These are phyloP conservation scores for Apium graveolens DNA, from an alignment of 129 eudicot genomes.

Conservation along the genomic window DNA sequence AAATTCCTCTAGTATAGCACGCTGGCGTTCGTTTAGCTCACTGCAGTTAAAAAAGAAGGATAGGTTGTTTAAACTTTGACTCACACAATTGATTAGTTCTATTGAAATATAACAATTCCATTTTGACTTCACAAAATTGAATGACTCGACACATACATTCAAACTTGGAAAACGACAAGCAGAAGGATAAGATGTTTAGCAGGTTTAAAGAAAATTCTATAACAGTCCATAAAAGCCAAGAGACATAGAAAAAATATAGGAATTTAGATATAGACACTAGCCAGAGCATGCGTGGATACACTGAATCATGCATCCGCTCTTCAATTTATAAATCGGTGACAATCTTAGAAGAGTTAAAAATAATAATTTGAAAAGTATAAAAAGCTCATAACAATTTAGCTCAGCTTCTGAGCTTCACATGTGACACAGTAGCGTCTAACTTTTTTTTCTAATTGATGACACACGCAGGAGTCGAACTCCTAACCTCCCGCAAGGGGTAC, in stretches of 20 bases:
- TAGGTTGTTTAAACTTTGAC: not conserved
- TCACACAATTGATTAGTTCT: not conserved
- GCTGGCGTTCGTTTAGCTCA: slow-evolving; percentile 71
- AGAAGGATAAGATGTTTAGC: slow-evolving; percentile 1
- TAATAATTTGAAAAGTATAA: not conserved
- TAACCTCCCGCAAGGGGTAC: too few species aligned
- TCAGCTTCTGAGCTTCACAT: not conserved
- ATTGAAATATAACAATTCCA: not conserved
- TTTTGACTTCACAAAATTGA: not conserved
- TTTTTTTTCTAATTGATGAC: too few species aligned
- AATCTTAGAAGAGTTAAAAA: too few species aligned
- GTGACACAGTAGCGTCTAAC: too few species aligned
- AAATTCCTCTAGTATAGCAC: slow-evolving; percentile 86
- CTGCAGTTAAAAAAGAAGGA: slow-evolving; percentile 30
- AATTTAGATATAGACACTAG: not conserved
- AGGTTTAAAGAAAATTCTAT: not conserved
- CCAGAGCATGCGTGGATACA: not conserved
- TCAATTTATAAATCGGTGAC: too few species aligned
- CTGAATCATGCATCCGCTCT: not conserved
- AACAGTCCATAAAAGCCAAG: not conserved
- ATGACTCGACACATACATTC: not conserved
- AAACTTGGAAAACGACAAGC: not conserved
- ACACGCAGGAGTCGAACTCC: too few species aligned
- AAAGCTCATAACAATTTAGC: not conserved
- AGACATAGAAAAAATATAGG: not conserved